Percentiles rank a stretch among this genome's conserved stretches.
Evolutionary conservation across 179 eudicot genomes (phyloP).

Genomic region (Beta lomatogona): DNA sequence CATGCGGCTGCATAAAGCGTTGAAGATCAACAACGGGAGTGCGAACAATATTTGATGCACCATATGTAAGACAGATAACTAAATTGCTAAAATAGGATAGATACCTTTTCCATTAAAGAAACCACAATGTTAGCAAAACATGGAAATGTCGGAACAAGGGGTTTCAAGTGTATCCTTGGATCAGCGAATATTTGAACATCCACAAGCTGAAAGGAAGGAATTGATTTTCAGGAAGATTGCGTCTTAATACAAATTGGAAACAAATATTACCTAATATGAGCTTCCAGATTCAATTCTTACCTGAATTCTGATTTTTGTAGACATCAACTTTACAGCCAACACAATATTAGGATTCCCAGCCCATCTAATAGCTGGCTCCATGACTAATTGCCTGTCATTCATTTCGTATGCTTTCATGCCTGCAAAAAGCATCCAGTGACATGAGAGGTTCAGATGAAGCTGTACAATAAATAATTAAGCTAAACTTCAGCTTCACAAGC

Average conservation of each 20-base stretch:
- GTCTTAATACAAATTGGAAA: constrained; percentile 1
- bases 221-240: constrained; percentile 29
- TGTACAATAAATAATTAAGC: background rate
- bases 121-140: constrained; percentile 70
- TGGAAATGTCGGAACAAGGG: constrained; percentile 85
- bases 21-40: constrained; percentile 16
- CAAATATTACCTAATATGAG: background rate
- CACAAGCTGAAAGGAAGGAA: constrained; percentile 62
- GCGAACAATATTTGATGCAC: constrained; percentile 8
- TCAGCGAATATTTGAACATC: constrained; percentile 73
- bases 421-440: constrained; percentile 27
- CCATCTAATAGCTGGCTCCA: constrained; percentile 90
- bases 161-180: constrained; percentile 78
- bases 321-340: constrained; percentile 52
- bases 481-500: background rate
- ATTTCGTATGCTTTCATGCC: constrained; percentile 84
- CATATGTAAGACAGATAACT: background rate
- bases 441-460: constrained; percentile 11
- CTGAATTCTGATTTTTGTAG: constrained; percentile 63
- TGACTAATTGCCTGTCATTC: constrained; percentile 69
- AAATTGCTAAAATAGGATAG: background rate
- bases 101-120: constrained; percentile 79
- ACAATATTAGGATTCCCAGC: constrained; percentile 86
- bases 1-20: constrained; percentile 58
- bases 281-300: constrained; percentile 32